Conservation (phyloP, 2,329 filamentous ascomycete genomes). For the Scolecobasidium constrictum region DNA sequence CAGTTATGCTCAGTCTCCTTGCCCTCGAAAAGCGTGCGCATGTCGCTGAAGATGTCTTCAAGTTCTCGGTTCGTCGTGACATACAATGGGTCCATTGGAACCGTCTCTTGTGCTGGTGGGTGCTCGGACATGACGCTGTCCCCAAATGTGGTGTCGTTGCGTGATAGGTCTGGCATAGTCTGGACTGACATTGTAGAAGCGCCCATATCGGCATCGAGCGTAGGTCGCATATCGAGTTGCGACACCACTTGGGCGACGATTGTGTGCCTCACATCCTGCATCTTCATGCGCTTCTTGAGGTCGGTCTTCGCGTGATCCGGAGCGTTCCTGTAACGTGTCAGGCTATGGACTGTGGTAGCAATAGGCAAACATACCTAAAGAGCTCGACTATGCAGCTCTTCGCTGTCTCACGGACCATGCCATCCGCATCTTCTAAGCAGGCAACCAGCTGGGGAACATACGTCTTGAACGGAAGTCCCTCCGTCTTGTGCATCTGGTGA, state of each 20-base stretch:
- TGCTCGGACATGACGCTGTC: constrained; percentile 40
- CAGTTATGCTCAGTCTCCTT: constrained; percentile 87
- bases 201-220: constrained; percentile 19
- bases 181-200: constrained; percentile 27
- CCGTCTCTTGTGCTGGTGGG: constrained; percentile 51
- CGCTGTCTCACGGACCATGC: constrained; percentile 73
- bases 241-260: constrained; percentile 75
- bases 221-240: constrained; percentile 49
- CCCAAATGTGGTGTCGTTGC: constrained; percentile 18
- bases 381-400: constrained; percentile 78
- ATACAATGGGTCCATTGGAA: constrained; percentile 68
- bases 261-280: constrained; percentile 73
- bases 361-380: constrained; percentile 51
- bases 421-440: constrained; percentile 81
- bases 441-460: constrained; percentile 80
- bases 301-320: constrained; percentile 79
- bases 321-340: constrained; percentile 60
- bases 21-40: constrained; percentile 74
- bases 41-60: constrained; percentile 76
- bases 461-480: constrained; percentile 66
- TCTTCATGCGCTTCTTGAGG: constrained; percentile 74
- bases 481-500: constrained; percentile 67
- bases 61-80: constrained; percentile 77
- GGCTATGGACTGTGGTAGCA: too few species aligned
- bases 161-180: constrained; percentile 17